Conservation (phyloP, 805 yeast species). For the Kregervanrija pseudodelftensis region DNA sequence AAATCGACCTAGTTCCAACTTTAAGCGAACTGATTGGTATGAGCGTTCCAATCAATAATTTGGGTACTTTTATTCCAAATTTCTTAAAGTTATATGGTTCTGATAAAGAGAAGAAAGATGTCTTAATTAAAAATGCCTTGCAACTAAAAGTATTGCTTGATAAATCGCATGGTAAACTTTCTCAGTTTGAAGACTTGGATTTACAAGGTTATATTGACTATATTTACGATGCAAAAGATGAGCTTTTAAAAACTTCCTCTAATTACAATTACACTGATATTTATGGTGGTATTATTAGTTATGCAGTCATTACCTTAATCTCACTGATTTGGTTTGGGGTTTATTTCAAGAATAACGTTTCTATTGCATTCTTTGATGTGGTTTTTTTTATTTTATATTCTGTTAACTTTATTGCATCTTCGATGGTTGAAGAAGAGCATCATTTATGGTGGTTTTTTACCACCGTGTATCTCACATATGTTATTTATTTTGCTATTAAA, state of each 20-base stretch:
- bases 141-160: slow-evolving; percentile 47
- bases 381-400: slow-evolving; percentile 34
- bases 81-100: slow-evolving; percentile 46
- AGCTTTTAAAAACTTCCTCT: slow-evolving; percentile 56
- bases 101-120: slow-evolving; percentile 26
- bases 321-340: slow-evolving; percentile 20
- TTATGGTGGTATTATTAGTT: slow-evolving; percentile 30
- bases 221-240: slow-evolving; percentile 41
- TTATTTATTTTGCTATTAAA: slow-evolving; percentile 12
- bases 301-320: slow-evolving; percentile 26
- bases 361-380: slow-evolving; percentile 17
- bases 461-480: slow-evolving; percentile 25
- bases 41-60: slow-evolving; percentile 63
- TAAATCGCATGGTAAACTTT: slow-evolving; percentile 28
- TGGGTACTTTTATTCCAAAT: slow-evolving; percentile 63
- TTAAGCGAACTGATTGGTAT: slow-evolving; percentile 52
- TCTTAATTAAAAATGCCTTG: slow-evolving; percentile 47
- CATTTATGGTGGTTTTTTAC: slow-evolving; percentile 89
- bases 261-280: slow-evolving; percentile 59
- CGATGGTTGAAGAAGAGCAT: slow-evolving; percentile 92
- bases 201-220: slow-evolving; percentile 19
- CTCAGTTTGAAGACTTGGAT: slow-evolving; percentile 11
- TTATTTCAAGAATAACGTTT: slow-evolving; percentile 9
- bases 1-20: slow-evolving; percentile 70
- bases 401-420: slow-evolving; percentile 69